Conservation (phyloP, 2,329 filamentous ascomycete genomes). For the Pleochaeta shiraiana region DNA sequence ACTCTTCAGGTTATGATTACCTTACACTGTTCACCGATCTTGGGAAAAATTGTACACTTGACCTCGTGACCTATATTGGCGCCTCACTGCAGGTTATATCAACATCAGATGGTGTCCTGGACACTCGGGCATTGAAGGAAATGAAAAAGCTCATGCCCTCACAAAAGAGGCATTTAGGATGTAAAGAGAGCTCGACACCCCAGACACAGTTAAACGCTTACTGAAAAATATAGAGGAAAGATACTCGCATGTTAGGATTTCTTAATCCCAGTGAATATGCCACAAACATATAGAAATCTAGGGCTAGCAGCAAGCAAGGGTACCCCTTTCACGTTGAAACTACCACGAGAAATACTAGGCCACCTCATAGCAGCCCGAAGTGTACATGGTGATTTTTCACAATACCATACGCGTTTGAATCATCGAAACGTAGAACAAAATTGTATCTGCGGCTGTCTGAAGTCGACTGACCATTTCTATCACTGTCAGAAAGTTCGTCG, state of each 20-base stretch:
- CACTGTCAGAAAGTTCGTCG: not conserved
- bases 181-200: not conserved
- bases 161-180: not conserved
- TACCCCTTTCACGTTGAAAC: not conserved
- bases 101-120: not conserved
- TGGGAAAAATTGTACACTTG: not conserved
- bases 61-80: not conserved
- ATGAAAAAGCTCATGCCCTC: not conserved
- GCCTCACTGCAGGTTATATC: not conserved
- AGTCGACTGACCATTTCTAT: not conserved
- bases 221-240: not conserved
- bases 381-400: not conserved
- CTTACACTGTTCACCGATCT: not conserved
- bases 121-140: not conserved
- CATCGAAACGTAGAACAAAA: not conserved
- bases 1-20: not conserved
- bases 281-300: not conserved
- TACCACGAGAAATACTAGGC: not conserved
- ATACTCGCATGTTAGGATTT: not conserved
- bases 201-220: not conserved
- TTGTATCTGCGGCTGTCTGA: not conserved
- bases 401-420: not conserved
- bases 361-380: not conserved
- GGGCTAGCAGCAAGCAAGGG: not conserved
- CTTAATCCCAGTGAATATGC: not conserved